Evolutionary conservation across 148 eudicot species (phyloP), one percentile per base, ranked within the genome.

Genomic region (Talinum fruticosum): DNA sequence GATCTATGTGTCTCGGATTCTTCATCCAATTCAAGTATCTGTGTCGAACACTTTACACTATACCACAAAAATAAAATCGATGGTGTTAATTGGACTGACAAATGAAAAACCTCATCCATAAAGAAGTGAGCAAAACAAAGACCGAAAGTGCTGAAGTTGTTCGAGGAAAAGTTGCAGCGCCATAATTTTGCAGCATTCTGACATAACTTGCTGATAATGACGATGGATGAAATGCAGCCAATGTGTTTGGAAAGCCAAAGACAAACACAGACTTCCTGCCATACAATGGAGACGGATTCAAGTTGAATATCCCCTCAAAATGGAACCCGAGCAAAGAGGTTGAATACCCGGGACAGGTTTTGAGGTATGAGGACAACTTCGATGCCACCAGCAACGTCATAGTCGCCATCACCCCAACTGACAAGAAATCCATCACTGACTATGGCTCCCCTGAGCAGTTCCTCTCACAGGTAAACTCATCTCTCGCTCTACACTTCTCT

Each of bases 291-390:
- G 83, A 90, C 0, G 99, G 97, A 65, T 93, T 96, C 88, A 90
- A 87, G 87, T 7, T 96, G 37, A 69, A 68, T 5, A 65, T 93
- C n/a, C 99, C 99, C 0, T 47, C 99, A 0, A 96, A 96, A 86
- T 96, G 99, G 99, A 96, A 93, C 92, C 97, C 94, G 0, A 96
- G 97, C 91, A 89, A 82, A 61, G 99, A 96, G 81, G 85, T 87
- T 5, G 99, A 96, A 87, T 96, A 37, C 91, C 97, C 97, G 0
- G 99, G 99, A 35, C 97, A 91, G 78, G 94, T 96, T 41, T 80
- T 96, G 45, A 85, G 93, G 76, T 96, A 69, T 66, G 99, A 96
- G 82, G 99, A 96, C 89, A 96, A 93, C 91, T 96, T 96, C 66
- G 99, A 96, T 67, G 71, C 90, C 75, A 91, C 89, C 80, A 96